Percentiles rank a stretch among this genome's conserved stretches.
phyloP scores from a whole-genome alignment of 306 rosid genomes.

The Senna tora region DNA sequence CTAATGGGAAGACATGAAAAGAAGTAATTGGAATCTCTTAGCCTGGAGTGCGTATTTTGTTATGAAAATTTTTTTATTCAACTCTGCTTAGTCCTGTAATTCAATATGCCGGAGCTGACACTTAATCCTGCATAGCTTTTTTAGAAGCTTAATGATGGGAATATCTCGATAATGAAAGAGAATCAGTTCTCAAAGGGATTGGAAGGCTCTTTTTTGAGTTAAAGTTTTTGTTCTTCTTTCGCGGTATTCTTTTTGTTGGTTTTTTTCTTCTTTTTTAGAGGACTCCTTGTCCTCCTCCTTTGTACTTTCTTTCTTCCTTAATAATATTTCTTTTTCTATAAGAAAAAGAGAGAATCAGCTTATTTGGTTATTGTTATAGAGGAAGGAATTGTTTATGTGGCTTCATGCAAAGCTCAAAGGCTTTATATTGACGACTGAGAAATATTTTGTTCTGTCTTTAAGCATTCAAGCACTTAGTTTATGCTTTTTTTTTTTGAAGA shows the following conservation, averaged over 20 bases:
- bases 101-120: constrained; percentile 8
- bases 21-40: neutral
- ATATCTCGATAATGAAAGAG: neutral
- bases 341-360: neutral
- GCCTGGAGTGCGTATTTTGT: neutral
- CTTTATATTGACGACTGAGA: neutral
- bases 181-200: too few relatives aligned
- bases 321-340: too few relatives aligned
- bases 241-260: too few relatives aligned
- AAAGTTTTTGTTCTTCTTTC: too few relatives aligned
- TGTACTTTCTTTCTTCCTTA: too few relatives aligned
- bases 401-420: neutral
- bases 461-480: neutral
- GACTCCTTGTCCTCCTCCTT: too few relatives aligned
- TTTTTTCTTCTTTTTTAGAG: too few relatives aligned
- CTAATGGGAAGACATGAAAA: neutral
- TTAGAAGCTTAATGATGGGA: constrained; percentile 14
- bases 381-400: neutral
- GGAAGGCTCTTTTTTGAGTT: too few relatives aligned
- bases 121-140: constrained; percentile 2
- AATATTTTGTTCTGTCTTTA: neutral
- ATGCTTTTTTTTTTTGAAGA: too few relatives aligned
- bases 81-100: neutral
- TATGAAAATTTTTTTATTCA: constrained; percentile 8
- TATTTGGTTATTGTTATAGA: neutral